phyloP scores from a whole-genome alignment of 2,329 filamentous ascomycete genomes.

The Dactylellina cionopaga region DNA sequence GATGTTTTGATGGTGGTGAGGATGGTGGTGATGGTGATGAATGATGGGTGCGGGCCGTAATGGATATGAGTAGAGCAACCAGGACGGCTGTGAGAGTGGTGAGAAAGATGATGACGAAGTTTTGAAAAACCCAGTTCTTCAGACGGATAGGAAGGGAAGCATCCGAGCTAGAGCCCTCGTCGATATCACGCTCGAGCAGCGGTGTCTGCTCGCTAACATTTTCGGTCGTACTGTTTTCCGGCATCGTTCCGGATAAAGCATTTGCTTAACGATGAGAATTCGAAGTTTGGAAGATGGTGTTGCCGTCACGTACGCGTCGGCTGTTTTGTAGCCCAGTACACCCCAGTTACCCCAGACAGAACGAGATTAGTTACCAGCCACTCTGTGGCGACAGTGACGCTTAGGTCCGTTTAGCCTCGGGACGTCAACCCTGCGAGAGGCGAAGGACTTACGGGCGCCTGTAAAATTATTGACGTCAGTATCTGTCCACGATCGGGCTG shows the following conservation, averaged over 20 bases:
- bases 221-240: conserved; percentile 2
- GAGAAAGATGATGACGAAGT: conserved; percentile 56
- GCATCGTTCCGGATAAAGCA: not conserved
- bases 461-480: no score
- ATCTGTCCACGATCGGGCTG: no score
- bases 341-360: no score
- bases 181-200: conserved; percentile 7
- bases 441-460: no score
- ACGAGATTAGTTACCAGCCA: no score
- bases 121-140: conserved; percentile 47
- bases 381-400: no score
- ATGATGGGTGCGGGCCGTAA: conserved; percentile 43
- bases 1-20: conserved; percentile 2
- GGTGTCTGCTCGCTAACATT: conserved; percentile 14
- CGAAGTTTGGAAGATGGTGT: no score
- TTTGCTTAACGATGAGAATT: no score
- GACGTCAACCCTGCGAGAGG: no score
- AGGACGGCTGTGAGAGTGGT: conserved; percentile 54
- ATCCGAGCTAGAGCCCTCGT: not conserved
- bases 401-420: no score
- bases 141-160: not conserved
- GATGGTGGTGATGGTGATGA: conserved; percentile 11
- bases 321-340: no score
- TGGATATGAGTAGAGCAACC: conserved; percentile 56
- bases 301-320: no score